These are phyloP conservation scores for Globisporangium heterothallicum DNA, from an alignment of 352 stramenopile genomes.

Conservation along the genomic window DNA sequence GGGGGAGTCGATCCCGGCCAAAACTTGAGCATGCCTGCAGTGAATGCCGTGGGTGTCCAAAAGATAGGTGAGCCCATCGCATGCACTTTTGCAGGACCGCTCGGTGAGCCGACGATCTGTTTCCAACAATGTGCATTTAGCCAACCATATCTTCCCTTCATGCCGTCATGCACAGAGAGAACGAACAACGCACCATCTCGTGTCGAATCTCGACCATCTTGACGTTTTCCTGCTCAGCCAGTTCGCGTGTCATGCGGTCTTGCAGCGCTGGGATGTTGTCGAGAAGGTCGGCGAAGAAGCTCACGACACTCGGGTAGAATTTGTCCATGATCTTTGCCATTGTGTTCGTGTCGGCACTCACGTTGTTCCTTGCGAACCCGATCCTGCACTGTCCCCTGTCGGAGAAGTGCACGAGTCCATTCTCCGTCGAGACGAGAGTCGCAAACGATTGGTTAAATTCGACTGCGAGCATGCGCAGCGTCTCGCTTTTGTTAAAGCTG, in stretches of 20 bases:
- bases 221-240: slow-evolving; percentile 6
- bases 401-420: slow-evolving; percentile 24
- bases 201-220: slow-evolving; percentile 7
- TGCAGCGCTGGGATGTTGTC: slow-evolving; percentile 15
- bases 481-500: slow-evolving; percentile 12
- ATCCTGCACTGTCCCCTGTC: slow-evolving; percentile 24
- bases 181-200: slow-evolving; percentile 7
- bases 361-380: slow-evolving; percentile 21
- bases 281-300: slow-evolving; percentile 14
- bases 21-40: slow-evolving; percentile 17
- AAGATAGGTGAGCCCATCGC: slow-evolving; percentile 22
- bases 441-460: slow-evolving; percentile 27
- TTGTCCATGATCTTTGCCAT: slow-evolving; percentile 21
- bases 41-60: slow-evolving; percentile 22
- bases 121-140: no score
- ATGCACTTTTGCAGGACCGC: slow-evolving; percentile 5
- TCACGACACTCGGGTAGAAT: slow-evolving; percentile 19
- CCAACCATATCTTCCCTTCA: no score
- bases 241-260: slow-evolving; percentile 12
- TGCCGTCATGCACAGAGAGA: not conserved
- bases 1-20: slow-evolving; percentile 27
- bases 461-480: slow-evolving; percentile 14
- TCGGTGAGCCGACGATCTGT: slow-evolving; percentile 17
- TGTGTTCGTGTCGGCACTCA: slow-evolving; percentile 23
- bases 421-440: slow-evolving; percentile 21